phyloP scores from a whole-genome alignment of 2,329 filamentous ascomycete species.

The Fusarium udum region DNA sequence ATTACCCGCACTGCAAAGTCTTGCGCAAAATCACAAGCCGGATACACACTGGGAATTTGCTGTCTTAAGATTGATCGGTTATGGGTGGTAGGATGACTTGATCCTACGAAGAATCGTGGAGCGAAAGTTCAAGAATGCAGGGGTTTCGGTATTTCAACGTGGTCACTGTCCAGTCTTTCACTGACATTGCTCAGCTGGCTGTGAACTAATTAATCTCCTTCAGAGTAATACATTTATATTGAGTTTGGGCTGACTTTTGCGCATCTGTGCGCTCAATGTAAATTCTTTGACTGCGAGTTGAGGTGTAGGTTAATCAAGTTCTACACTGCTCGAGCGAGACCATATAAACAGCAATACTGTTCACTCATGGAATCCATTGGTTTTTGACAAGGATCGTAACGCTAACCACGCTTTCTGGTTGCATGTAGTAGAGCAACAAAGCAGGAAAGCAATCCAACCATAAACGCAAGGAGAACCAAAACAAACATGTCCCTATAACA shows the following conservation, averaged over 20 bases:
- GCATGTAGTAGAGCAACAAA: accelerated
- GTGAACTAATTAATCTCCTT: too few species aligned
- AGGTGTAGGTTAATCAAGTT: not conserved
- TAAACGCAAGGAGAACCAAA: accelerated
- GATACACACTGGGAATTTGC: accelerated
- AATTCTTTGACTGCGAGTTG: accelerated
- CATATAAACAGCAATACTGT: too few species aligned
- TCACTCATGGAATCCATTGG: too few species aligned
- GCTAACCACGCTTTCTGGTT: not conserved
- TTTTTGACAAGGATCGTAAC: not conserved
- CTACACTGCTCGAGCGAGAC: not conserved
- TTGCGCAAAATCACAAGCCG: accelerated
- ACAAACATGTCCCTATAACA: accelerated
- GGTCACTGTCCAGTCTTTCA: not conserved
- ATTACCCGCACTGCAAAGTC: accelerated
- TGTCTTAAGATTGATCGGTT: accelerated
- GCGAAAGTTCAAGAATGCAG: not conserved
- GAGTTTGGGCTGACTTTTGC: accelerated
- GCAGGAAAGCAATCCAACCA: accelerated
- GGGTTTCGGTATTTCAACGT: accelerated
- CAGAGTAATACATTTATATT: too few species aligned
- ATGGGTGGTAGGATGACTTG: not conserved
- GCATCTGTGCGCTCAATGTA: not conserved
- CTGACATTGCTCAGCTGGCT: too few species aligned
- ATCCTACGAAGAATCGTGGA: accelerated